Base-by-base conservation (phyloP, 1,139 yeast genomes). In the Tardiomyces blankii region DNA sequence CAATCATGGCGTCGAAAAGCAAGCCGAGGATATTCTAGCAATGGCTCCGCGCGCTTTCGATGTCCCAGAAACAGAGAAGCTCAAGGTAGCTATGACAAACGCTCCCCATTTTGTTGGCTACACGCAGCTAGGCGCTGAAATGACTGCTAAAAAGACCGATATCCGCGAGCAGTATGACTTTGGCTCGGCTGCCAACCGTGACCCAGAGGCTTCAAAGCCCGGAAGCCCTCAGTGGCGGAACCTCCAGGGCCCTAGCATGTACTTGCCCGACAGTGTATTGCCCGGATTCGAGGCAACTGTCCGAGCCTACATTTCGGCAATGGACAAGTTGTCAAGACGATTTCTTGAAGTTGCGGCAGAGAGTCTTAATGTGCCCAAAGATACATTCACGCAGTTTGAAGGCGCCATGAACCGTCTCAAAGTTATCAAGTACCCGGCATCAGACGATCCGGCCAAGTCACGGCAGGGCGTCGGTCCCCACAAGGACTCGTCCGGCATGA, bases 91-190 rank as follows among this genome's bases (percentile, higher is more conserved):
- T 44, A 81, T 81, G 85, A 69, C 74, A 42, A 65, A 78, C 48
- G 76, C 78, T 40, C 80, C 78, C 13, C 86, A 81, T 55, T 80
- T 81, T 58, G 67, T 80, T 45, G 88, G 88, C 0, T 81, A 81
- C 59, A 77, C 81, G 39, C 68, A 74, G 16, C 64, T 81, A 14
- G 86, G 84, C 4, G 80, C 80, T 51, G 87, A 81, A 57, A 73
- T 77, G 48, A 81, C 88, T 0, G 78, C 82, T 5, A 65, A 67
- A 41, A 69, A 69, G 38, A 71, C 77, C 8, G 87, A 80, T 54
- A 72, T 82, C 75, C 66, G 87, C 51, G 86, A 80, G 55, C 86
- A 80, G 62, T 77, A 77, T 50, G 87, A 80, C 56, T 67, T 80
- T 51, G 86, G 79, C 2, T 77, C 82, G 1, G 82, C 78, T 46